Evolutionary conservation across 2,329 filamentous ascomycete genomes (phyloP), one percentile per base, ranked within the genome.

Genomic region (Botryotinia narcissicola): DNA sequence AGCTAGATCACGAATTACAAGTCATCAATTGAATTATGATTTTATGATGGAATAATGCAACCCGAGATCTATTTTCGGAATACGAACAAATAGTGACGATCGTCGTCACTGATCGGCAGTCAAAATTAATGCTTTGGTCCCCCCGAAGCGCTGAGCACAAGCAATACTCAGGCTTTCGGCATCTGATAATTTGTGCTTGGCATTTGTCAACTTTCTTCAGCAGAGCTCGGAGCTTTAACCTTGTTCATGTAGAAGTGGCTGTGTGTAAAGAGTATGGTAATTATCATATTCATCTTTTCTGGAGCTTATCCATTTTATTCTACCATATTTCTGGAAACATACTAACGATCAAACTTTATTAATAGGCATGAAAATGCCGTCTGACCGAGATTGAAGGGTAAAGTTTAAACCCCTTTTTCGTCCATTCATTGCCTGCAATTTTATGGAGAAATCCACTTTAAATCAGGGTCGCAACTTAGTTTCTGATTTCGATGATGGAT

Each of bases 81-180:
- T 62, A 62, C 60, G 60, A 62, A 18, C 22, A 40, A 62, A 62
- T 25, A 14, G n/a, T 68, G 64, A 6, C 46, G 46, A 68, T 68
- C 64, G 8, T 29, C 29, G 10, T 14, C 25, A 29, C 8, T 40
- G 64, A 40, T 67, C 64, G 22, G 25, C 44, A 51, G 32, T 54
- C 2, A 35, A 29, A 37, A 61, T 7, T 16, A 12, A 46, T 66
- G 44, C 32, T 66, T 48, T 51, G 32, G n/a, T 51, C 25, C 46
- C 35, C 35, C 44, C 14, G 44, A 9, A 29, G 44, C 63, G 44
- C 12, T 25, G 32, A 32, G 51, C 51, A 29, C 51, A 29, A 29
- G 6, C n/a, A 9, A 54, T 29, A 29, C n/a, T 54, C 44, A 48
- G 7, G 35, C 20, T n/a, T 29, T 54, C 51, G 44, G 32, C 7